Conservation (phyloP, 75 land plant species). For the Pseudotsuga menziesii region DNA sequence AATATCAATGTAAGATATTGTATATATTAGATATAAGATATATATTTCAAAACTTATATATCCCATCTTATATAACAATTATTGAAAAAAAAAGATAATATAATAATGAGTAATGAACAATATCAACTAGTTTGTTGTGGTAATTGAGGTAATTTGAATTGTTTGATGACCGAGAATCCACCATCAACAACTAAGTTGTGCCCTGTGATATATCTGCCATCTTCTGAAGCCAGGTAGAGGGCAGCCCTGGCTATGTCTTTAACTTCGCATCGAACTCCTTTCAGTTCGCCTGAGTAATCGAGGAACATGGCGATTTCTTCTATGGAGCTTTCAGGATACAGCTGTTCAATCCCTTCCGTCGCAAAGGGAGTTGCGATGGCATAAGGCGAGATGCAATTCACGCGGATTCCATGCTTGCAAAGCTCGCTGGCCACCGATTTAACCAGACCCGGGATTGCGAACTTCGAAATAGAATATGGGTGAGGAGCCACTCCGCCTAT, state of each 20-base stretch:
- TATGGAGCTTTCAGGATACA: background rate
- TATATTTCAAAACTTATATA: too few species aligned
- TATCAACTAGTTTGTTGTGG: too few species aligned
- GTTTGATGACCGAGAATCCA: conserved; percentile 6
- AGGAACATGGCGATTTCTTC: background rate
- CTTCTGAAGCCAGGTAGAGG: conserved; percentile 20
- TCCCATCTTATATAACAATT: too few species aligned
- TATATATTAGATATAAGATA: too few species aligned
- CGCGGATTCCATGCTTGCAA: conserved; percentile 14
- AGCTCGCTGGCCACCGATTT: conserved; percentile 14
- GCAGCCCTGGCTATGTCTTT: conserved; percentile 15
- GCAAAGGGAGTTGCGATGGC: conserved; percentile 9
- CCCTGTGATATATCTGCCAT: conserved; percentile 14
- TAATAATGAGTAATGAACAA: too few species aligned
- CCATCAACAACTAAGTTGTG: conserved; percentile 26
- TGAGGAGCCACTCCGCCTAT: conserved; percentile 24
- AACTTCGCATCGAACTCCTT: background rate
- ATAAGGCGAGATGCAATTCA: conserved; percentile 25
- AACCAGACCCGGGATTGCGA: conserved; percentile 13
- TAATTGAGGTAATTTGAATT: background rate
- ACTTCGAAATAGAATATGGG: conserved; percentile 22
- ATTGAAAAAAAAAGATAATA: too few species aligned
- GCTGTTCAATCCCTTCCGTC: background rate
- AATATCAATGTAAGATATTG: too few species aligned
- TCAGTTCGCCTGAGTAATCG: background rate